phyloP scores from a whole-genome alignment of 1,284 basidiomycete species.

The Naganishia sp. region DNA sequence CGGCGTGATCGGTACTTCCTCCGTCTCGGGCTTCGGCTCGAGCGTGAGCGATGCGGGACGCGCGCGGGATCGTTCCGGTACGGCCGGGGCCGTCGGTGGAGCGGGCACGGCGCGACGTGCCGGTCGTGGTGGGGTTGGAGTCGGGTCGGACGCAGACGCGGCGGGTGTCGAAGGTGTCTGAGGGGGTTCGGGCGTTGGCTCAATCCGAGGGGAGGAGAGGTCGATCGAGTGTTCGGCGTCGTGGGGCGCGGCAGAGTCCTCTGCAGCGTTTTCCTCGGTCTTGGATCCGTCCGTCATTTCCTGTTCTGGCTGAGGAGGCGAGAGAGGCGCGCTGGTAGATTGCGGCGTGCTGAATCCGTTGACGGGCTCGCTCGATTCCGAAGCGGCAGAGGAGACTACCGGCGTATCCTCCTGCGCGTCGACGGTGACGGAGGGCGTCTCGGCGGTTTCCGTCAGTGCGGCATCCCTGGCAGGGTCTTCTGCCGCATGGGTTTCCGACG shows the following conservation, averaged over 20 bases:
- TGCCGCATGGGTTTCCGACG: not conserved
- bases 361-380: constrained; percentile 23
- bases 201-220: constrained; percentile 5
- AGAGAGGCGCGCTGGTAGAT: constrained; percentile 17
- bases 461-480: not conserved
- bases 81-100: not conserved
- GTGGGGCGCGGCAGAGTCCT: constrained; percentile 56
- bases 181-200: constrained; percentile 21
- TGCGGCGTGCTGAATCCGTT: constrained; percentile 21
- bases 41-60: constrained; percentile 5
- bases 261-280: not conserved
- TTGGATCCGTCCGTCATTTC: not conserved
- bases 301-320: not conserved
- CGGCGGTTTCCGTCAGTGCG: not conserved
- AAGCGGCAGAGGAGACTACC: constrained; percentile 1
- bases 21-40: not conserved
- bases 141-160: not conserved
- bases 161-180: not conserved
- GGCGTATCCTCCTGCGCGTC: not conserved
- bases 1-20: constrained; percentile 14
- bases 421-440: not conserved
- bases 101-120: constrained; percentile 21
- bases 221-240: constrained; percentile 8
- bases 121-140: constrained; percentile 18
- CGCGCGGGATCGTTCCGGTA: constrained; percentile 1